phyloP scores from a whole-genome alignment of 176 grass and related monocot genomes.

The Pontederia paniculata region DNA sequence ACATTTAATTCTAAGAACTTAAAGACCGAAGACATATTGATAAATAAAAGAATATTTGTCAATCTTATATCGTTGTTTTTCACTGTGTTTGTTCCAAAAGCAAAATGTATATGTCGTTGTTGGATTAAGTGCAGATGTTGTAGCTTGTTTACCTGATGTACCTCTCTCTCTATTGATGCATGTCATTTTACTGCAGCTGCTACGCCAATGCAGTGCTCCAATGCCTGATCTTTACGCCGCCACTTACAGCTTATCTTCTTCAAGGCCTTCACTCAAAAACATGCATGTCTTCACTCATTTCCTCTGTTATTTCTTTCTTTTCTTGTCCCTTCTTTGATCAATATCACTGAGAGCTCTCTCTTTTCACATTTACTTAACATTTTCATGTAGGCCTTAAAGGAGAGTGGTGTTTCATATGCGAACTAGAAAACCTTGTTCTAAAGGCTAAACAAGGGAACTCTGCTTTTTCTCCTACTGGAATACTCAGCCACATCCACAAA shows the following conservation, averaged over 20 bases:
- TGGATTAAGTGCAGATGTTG: not conserved
- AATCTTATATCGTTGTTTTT: not conserved
- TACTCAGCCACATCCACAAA: conserved; percentile 20
- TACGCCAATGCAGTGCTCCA: conserved; percentile 26
- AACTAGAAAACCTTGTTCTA: conserved; percentile 21
- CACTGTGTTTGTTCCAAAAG: not conserved
- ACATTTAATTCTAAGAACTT: too few relatives aligned
- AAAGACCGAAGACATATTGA: not conserved
- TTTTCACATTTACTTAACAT: conserved; percentile 10
- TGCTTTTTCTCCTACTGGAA: conserved; percentile 5
- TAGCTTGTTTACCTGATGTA: not conserved
- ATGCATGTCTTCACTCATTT: conserved; percentile 17
- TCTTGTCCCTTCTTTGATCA: not conserved
- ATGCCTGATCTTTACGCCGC: conserved; percentile 16
- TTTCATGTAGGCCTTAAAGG: conserved; percentile 2
- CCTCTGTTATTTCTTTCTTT: not conserved
- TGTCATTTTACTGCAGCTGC: conserved; percentile 12
- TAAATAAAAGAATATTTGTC: not conserved
- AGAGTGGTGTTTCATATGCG: conserved; percentile 24
- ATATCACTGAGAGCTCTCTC: not conserved
- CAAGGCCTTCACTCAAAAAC: conserved; percentile 23
- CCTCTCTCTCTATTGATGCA: not conserved
- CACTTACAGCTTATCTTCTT: conserved; percentile 24
- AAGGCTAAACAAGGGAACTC: conserved; percentile 16
- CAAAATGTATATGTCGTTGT: not conserved